Percentiles rank a stretch among this genome's conserved stretches.
These are phyloP conservation scores for Rhodotorula sp. DNA, from an alignment of 1,284 basidiomycete species.

Conservation along the genomic window DNA sequence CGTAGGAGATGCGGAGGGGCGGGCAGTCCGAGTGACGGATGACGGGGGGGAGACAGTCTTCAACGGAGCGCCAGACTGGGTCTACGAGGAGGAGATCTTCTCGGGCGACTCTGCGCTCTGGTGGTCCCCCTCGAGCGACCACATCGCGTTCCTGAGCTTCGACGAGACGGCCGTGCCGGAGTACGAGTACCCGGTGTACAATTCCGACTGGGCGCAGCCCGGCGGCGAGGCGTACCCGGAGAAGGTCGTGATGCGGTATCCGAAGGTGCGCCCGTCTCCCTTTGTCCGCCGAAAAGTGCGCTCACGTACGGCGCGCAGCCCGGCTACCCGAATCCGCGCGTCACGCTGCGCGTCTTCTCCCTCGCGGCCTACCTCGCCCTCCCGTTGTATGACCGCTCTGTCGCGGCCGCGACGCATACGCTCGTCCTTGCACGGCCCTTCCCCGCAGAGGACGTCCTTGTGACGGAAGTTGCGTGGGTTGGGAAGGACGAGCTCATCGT, in stretches of 20 bases:
- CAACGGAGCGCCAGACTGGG: conserved; percentile 93
- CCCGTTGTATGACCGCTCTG: conserved; percentile 29
- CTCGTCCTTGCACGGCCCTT: conserved; percentile 45
- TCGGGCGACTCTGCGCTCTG: conserved; percentile 73
- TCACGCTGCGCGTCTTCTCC: conserved; percentile 80
- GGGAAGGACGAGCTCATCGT: conserved; percentile 72
- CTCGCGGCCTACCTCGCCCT: conserved; percentile 51
- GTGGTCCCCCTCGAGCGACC: conserved; percentile 83
- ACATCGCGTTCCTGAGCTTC: conserved; percentile 79
- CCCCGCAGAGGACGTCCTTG: conserved; percentile 64
- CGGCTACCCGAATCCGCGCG: conserved; percentile 85
- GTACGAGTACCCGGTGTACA: conserved; percentile 87
- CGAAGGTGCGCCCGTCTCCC: conserved; percentile 56
- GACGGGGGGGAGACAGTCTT: conserved; percentile 82
- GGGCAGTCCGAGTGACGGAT: conserved; percentile 73
- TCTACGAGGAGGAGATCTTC: conserved; percentile 93
- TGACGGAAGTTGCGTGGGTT: conserved; percentile 85
- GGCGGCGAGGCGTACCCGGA: conserved; percentile 60
- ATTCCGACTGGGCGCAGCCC: conserved; percentile 49
- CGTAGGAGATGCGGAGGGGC: not conserved
- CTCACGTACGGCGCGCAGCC: conserved; percentile 56
- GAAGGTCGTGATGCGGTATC: conserved; percentile 80
- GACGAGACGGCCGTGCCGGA: conserved; percentile 87
- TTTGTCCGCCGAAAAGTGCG: not conserved
- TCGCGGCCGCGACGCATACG: conserved; percentile 48